These are phyloP conservation scores for Xanthoconium separans DNA, from an alignment of 1,284 basidiomycete genomes.

Conservation along the genomic window DNA sequence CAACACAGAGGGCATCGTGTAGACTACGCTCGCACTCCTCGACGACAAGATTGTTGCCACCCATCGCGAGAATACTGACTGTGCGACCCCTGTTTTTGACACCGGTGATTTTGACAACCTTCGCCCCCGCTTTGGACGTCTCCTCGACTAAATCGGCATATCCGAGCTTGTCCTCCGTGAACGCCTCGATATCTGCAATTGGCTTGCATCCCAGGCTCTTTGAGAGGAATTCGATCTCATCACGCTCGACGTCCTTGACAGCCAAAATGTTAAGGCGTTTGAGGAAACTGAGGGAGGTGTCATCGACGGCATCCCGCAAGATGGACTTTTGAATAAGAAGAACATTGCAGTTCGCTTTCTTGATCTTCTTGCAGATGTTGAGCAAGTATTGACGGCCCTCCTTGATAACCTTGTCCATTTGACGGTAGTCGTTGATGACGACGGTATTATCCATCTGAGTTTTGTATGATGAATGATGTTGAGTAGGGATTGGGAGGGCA, in stretches of 20 bases:
- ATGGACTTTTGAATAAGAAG: slow-evolving; percentile 99
- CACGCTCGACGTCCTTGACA: slow-evolving; percentile 97
- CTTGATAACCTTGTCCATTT: slow-evolving; percentile 99
- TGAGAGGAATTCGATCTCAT: slow-evolving; percentile 97
- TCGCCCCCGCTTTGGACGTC: slow-evolving; percentile 79
- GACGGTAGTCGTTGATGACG: slow-evolving; percentile 98
- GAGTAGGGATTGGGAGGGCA: slow-evolving; percentile 7
- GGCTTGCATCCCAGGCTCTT: slow-evolving; percentile 96
- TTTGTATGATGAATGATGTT: background rate
- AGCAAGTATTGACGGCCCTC: slow-evolving; percentile 98
- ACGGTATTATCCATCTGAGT: slow-evolving; percentile 99
- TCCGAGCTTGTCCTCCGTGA: slow-evolving; percentile 98
- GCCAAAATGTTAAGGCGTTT: slow-evolving; percentile 97
- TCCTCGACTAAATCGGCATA: slow-evolving; percentile 97
- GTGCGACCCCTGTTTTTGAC: slow-evolving; percentile 96
- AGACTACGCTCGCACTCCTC: slow-evolving; percentile 98
- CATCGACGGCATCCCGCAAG: slow-evolving; percentile 97
- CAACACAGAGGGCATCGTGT: slow-evolving; percentile 98
- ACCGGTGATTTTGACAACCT: slow-evolving; percentile 93
- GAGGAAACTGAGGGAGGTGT: slow-evolving; percentile 97
- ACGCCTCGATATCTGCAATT: slow-evolving; percentile 95
- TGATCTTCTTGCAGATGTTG: slow-evolving; percentile 99
- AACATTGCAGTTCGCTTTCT: slow-evolving; percentile 99
- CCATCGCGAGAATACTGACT: slow-evolving; percentile 94
- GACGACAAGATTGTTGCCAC: slow-evolving; percentile 90